Evolutionary conservation across 805 yeast genomes (phyloP).

Genomic region (Candida yuanshanica): DNA sequence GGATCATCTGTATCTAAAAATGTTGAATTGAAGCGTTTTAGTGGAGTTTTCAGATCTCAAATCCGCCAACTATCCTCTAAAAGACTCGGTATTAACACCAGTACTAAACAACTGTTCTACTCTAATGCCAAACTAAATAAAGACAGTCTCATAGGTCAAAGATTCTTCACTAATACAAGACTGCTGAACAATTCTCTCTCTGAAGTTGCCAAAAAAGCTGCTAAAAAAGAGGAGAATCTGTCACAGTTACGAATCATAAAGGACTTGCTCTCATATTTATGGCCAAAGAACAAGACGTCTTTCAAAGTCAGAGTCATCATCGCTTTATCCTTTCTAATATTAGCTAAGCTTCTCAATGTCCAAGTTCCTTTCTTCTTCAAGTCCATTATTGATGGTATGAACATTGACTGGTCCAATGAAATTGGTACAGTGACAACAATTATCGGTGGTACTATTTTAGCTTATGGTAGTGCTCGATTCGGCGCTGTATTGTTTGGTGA

Average conservation of each 20-base stretch:
- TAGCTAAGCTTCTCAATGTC: conserved; percentile 81
- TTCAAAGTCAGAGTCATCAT: conserved; percentile 68
- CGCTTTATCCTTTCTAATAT: conserved; percentile 68
- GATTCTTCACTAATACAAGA: not conserved
- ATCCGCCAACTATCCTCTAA: not conserved
- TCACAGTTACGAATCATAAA: conserved; percentile 48
- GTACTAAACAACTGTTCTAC: not conserved
- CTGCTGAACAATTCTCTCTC: not conserved
- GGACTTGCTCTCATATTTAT: conserved; percentile 62
- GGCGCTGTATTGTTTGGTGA: conserved; percentile 95
- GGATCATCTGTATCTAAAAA: not conserved
- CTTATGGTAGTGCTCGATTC: conserved; percentile 90
- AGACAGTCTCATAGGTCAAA: not conserved
- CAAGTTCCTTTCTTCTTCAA: conserved; percentile 96
- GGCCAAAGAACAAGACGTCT: conserved; percentile 71
- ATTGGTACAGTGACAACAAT: conserved; percentile 60
- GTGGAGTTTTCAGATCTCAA: not conserved
- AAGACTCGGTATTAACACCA: not conserved
- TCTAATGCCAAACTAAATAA: not conserved
- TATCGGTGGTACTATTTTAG: conserved; percentile 65
- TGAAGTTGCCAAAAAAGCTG: not conserved
- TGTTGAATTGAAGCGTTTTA: not conserved
- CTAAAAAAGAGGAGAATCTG: conserved; percentile 18
- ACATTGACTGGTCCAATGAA: conserved; percentile 71
- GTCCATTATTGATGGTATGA: conserved; percentile 85